Base-by-base conservation (phyloP, 202 grass and related monocot genomes). In the Zizania palustris region DNA sequence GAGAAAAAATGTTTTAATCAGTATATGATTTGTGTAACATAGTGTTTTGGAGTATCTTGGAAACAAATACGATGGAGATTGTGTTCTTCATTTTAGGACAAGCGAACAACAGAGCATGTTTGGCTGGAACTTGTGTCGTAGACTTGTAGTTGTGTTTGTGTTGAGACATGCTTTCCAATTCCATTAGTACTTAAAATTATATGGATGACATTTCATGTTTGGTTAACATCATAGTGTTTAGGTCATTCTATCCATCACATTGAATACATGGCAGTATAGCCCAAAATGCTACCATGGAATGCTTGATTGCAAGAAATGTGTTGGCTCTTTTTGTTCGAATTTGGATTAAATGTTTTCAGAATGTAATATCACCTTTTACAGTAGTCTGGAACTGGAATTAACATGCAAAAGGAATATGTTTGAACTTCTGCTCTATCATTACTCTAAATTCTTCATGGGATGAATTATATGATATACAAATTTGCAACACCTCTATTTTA, bases 81-180 rank as follows among this genome's bases (percentile, higher is more conserved):
- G 5, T 42, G 35, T 28, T 50, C 11, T 19, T 77, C 45, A 55
- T 53, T 63, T 41, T 42, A 77, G 61, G 46, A 11, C 33, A 74
- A 38, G 28, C 5, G 44, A 1, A 14, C 20, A 65, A 65, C 11
- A 20, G 7, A 65, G 0, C 1, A 34, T 28, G 46, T 3, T 55
- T 65, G 8, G 15, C 18, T 21, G 13, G n/a, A 51, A 77, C 33
- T 55, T 55, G n/a, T 63, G 72, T 11, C n/a, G 12, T 51, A n/a
- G 14, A 7, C 14, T 18, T 18, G 14, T 28, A 14, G 5, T 13
- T 75, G 14, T 75, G 8, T 63, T 50, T 37, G 34, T 49, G 28
- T 10, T 22, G 8, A 3, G 6, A 42, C 35, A 0, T 11, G 4
- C 13, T n/a, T n/a, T 51, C 22, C 67, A 51, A 33, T 53, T 53